Conservation (phyloP, 345 rosid species). For the Salix caprea region DNA sequence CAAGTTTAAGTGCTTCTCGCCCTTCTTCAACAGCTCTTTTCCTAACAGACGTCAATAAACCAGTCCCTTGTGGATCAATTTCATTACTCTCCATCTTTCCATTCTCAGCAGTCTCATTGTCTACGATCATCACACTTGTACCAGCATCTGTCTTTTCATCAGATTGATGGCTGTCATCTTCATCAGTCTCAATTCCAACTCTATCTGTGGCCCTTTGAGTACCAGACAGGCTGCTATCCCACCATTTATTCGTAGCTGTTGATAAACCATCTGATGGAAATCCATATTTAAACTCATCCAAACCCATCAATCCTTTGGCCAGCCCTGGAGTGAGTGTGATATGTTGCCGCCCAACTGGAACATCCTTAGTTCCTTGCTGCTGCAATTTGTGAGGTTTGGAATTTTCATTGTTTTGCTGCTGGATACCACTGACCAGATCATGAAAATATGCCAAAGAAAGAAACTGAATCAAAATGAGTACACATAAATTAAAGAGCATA, state of each 20-base stretch:
- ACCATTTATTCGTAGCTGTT: slow-evolving; percentile 54
- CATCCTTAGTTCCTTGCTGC: slow-evolving; percentile 38
- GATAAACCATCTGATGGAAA: slow-evolving; percentile 66
- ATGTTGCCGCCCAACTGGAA: slow-evolving; percentile 15
- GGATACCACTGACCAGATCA: slow-evolving; percentile 26
- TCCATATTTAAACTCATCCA: slow-evolving; percentile 67
- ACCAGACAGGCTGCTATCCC: slow-evolving; percentile 45
- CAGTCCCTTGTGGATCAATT: slow-evolving; percentile 19
- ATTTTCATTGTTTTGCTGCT: slow-evolving; percentile 17
- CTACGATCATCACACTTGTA: background rate
- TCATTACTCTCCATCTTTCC: slow-evolving; percentile 16
- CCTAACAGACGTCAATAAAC: slow-evolving; percentile 41
- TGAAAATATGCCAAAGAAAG: background rate
- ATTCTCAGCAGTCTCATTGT: slow-evolving; percentile 20
- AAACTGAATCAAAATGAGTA: background rate
- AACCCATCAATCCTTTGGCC: slow-evolving; percentile 28
- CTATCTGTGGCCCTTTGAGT: slow-evolving; percentile 7
- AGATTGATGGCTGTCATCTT: slow-evolving; percentile 21
- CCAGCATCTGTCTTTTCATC: slow-evolving; percentile 15
- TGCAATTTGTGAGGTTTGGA: slow-evolving; percentile 28
- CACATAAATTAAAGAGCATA: no score
- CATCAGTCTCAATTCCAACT: slow-evolving; percentile 25
- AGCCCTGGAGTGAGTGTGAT: slow-evolving; percentile 20
- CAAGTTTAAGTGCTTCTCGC: slow-evolving; percentile 42
- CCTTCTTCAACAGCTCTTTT: slow-evolving; percentile 46